These are phyloP conservation scores for Conticribra weissflogii DNA, from an alignment of 108 stramenopile species.

Conservation along the genomic window DNA sequence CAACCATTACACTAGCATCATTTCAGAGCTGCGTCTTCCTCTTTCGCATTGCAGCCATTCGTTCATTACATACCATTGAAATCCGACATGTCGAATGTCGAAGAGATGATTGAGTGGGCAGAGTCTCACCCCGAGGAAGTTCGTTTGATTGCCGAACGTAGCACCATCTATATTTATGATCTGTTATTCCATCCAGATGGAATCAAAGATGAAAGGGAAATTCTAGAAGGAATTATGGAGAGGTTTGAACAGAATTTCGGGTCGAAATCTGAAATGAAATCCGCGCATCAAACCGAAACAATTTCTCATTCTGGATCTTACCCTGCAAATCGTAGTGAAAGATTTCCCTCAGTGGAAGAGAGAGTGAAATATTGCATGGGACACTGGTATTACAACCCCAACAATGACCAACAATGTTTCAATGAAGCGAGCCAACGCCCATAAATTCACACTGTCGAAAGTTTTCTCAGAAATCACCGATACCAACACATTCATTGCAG, in stretches of 20 bases:
- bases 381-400: conserved; percentile 58
- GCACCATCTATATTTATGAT: conserved; percentile 52
- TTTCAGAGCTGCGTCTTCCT: no score
- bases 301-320: conserved; percentile 1
- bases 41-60: conserved; percentile 45
- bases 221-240: conserved; percentile 43
- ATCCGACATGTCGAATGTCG: conserved; percentile 50
- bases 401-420: conserved; percentile 7
- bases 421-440: conserved; percentile 22
- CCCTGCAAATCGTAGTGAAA: conserved; percentile 20
- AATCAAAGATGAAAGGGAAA: conserved; percentile 28
- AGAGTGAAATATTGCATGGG: conserved; percentile 71
- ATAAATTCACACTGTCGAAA: neutral
- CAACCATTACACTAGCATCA: no score
- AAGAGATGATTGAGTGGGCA: conserved; percentile 60
- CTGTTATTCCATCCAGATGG: conserved; percentile 48
- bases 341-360: conserved; percentile 76
- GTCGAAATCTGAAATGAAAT: neutral
- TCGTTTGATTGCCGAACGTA: conserved; percentile 46
- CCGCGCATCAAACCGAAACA: neutral
- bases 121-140: conserved; percentile 39
- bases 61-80: conserved; percentile 54
- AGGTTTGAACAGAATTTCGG: conserved; percentile 49
- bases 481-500: conserved; percentile 33
- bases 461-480: conserved; percentile 9